Base-by-base conservation (phyloP, 179 eudicot genomes). In the Silene coronaria region DNA sequence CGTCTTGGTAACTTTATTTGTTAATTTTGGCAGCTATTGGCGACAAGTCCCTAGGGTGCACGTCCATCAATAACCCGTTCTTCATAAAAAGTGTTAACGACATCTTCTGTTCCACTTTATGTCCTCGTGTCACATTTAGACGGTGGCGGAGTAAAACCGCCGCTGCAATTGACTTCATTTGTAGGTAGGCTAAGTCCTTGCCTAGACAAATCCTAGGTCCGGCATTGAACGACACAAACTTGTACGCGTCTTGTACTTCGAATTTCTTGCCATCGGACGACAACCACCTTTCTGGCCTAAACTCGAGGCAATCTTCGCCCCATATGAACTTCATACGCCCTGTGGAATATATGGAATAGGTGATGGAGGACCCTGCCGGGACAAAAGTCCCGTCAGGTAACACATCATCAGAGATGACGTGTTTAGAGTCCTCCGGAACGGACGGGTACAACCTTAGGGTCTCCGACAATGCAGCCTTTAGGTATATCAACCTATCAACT, bases 121-220 rank as follows among this genome's bases (percentile, higher is more conserved):
- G 87, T 5, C 90, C 90, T 0, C 79, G 75, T 7, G 80, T 85
- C 66, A 87, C 87, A 32, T 76, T 75, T 12, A 89, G 79, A 12
- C 83, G 81, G 77, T 89, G 92, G 13, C 88, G 84, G 55, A 89
- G 88, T 30, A 89, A 66, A 27, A 82, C 86, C 0, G 90, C 85
- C 1, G 92, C 89, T 0, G 81, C 85, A 0, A 89, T 87, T 5
- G 90, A 82, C 79, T 89, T 89, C 92, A 89, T 89, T 23, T 89
- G 92, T 16, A 88, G 72, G 60, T 88, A 88, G 7, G 91, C 91
- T 17, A 87, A 8, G 69, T 86, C 90, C 58, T 89, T 89, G 0
- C 92, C 92, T 5, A 89, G 72, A 64, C 92, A 89, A 7, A 89
- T 85, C 75, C 92, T 84, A 0, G 92, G 92, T 11, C 92, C 92